Evolutionary conservation across 345 rosid species (phyloP), one percentile per base, ranked within the genome.

Genomic region (Luvunga scandens): DNA sequence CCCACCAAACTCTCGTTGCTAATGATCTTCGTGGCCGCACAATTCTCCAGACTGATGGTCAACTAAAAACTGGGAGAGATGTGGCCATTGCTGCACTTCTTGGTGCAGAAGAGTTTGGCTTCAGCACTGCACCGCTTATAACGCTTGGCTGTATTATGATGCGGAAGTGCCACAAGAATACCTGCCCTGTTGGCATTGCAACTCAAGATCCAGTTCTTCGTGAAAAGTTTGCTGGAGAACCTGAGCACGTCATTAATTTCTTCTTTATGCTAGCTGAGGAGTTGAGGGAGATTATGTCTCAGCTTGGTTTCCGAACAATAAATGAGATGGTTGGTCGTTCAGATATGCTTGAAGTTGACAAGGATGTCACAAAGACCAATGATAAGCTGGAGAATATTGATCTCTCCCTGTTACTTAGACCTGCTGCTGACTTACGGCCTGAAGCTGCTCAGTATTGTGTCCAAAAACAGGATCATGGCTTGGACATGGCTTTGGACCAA

Each of bases 181-280:
- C 99, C 12, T 97, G 99, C 66, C 99, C 99, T 25, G 99, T 97
- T n/a, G 99, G 99, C 75, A 94, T 97, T 87, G 99, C 99, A 48
- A 97, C 99, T 34, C 99, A 97, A 79, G 99, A 97, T 88, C 98
- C 98, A 27, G 98, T 97, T 70, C 92, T 97, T 69, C 92, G 99
- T 68, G 99, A 91, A 75, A 97, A 97, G 83, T 97, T 97, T 81
- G 98, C 99, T 27, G 99, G 99, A 77, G 98, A 97, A 80, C 98
- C 99, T 30, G 98, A 97, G 81, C 98, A 97, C 77, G 99, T 94
- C 45, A 94, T 97, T 50, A 97, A 97, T 66, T 97, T 97, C 87
- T 94, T 97, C 87, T 94, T 97, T 77, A 94, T 97, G 99, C 89
- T 97, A 22, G 99, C 98, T 21, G 99, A 97, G 87, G 99, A 97